Percentiles rank a stretch among this genome's conserved stretches.
Conservation (phyloP, 1,284 basidiomycete species). For the Papiliotrema nemorosa region DNA sequence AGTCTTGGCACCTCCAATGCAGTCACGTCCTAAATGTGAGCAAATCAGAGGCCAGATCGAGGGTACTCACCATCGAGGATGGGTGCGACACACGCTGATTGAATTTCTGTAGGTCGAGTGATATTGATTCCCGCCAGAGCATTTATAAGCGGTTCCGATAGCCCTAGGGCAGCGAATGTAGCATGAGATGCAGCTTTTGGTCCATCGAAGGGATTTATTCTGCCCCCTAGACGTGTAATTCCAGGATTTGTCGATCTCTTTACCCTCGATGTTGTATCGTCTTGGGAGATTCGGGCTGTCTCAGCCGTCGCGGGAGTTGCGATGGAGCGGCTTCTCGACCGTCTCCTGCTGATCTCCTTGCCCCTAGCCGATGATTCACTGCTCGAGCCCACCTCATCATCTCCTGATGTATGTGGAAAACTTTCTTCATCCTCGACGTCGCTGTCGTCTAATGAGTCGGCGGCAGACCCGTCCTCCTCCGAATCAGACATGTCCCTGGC, state of each 20-base stretch:
- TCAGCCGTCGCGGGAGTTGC: neutral
- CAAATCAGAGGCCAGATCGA: conserved; percentile 1
- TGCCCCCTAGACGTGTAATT: no score
- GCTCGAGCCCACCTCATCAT: conserved; percentile 6
- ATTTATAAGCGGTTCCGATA: conserved; percentile 65
- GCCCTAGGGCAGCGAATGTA: conserved; percentile 66
- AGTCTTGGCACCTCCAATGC: conserved; percentile 95
- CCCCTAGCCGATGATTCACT: neutral
- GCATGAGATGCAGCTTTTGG: conserved; percentile 65
- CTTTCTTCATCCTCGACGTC: conserved; percentile 14
- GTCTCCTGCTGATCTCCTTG: neutral
- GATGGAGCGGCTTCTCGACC: neutral
- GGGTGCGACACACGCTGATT: conserved; percentile 82
- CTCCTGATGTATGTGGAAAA: conserved; percentile 7
- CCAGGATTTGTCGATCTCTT: conserved; percentile 10
- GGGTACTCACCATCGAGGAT: conserved; percentile 68
- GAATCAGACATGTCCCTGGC: conserved; percentile 18
- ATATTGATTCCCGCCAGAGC: conserved; percentile 83
- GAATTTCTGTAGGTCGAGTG: conserved; percentile 79
- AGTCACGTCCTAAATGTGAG: conserved; percentile 67
- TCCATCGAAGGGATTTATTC: conserved; percentile 56
- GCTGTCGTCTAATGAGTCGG: conserved; percentile 10
- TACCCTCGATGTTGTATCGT: conserved; percentile 18
- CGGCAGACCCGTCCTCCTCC: conserved; percentile 12
- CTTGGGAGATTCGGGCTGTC: neutral